Evolutionary conservation across 352 stramenopile species (phyloP).

Genomic region (Phytophthora cryptogea): DNA sequence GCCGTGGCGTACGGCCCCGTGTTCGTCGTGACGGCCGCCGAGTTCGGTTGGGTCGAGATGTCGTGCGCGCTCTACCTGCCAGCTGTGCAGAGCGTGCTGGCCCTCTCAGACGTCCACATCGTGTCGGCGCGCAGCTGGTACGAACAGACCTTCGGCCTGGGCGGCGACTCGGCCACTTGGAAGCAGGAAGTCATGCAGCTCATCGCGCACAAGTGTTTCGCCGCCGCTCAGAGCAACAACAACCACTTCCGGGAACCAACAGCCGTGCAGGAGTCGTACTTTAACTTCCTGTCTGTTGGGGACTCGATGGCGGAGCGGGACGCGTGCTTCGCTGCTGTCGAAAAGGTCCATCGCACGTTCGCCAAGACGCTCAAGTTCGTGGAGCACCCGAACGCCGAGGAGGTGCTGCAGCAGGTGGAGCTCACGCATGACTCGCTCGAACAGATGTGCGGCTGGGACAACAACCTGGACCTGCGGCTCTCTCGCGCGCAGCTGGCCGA

Average conservation of each 20-base stretch:
- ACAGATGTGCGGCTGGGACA: slow-evolving; percentile 83
- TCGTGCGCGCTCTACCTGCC: slow-evolving; percentile 81
- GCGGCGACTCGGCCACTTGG: slow-evolving; percentile 80
- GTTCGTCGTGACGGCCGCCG: slow-evolving; percentile 85
- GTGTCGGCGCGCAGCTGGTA: slow-evolving; percentile 87
- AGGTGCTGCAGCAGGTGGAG: slow-evolving; percentile 85
- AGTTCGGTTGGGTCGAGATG: slow-evolving; percentile 86
- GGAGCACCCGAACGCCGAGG: slow-evolving; percentile 75
- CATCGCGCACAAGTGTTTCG: slow-evolving; percentile 86
- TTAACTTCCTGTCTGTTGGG: slow-evolving; percentile 83
- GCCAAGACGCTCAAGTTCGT: slow-evolving; percentile 90
- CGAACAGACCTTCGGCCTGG: slow-evolving; percentile 79
- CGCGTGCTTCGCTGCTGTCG: slow-evolving; percentile 73
- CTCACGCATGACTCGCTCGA: slow-evolving; percentile 86
- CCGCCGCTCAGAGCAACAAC: slow-evolving; percentile 11
- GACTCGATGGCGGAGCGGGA: slow-evolving; percentile 90
- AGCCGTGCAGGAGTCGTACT: slow-evolving; percentile 45
- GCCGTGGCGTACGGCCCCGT: slow-evolving; percentile 79
- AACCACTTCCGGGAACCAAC: slow-evolving; percentile 5
- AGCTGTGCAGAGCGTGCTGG: slow-evolving; percentile 61
- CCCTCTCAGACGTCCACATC: slow-evolving; percentile 83
- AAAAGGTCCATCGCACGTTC: slow-evolving; percentile 66
- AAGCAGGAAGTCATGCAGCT: slow-evolving; percentile 90
- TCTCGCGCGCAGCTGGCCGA: slow-evolving; percentile 78
- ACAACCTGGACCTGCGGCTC: slow-evolving; percentile 75